Percentiles rank a stretch among this genome's conserved stretches.
phyloP scores from a whole-genome alignment of 345 rosid species.

The Dipteronia dyeriana region DNA sequence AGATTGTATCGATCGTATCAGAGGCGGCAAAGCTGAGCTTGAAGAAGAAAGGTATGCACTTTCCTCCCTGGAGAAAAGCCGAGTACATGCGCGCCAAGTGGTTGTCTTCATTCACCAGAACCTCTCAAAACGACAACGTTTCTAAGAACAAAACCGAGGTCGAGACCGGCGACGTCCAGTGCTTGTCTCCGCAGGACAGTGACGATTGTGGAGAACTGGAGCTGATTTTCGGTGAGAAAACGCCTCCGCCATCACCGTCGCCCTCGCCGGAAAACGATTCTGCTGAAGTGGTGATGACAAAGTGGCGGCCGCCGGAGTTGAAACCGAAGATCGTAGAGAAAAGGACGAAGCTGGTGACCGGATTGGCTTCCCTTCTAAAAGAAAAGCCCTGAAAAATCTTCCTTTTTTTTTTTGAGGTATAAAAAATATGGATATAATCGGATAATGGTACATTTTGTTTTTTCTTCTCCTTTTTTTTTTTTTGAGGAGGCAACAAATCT shows the following conservation, averaged over 20 bases:
- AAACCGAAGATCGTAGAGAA: constrained; percentile 58
- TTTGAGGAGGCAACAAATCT: constrained; percentile 21
- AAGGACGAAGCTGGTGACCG: constrained; percentile 76
- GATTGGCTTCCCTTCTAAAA: constrained; percentile 80
- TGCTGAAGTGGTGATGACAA: constrained; percentile 4
- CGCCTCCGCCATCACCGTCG: background rate
- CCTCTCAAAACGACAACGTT: constrained; percentile 17
- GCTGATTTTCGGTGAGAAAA: constrained; percentile 61
- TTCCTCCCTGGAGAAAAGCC: constrained; percentile 92
- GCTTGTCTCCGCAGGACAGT: background rate
- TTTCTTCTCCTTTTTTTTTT: background rate
- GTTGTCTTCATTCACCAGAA: constrained; percentile 65
- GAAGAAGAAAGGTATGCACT: constrained; percentile 91
- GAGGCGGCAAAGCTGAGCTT: constrained; percentile 90
- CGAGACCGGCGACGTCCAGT: background rate
- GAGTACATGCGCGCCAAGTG: constrained; percentile 92
- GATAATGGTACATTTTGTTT: constrained; percentile 27
- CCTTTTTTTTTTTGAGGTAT: constrained; percentile 24
- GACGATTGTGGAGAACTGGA: constrained; percentile 49
- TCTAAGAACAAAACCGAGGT: constrained; percentile 18
- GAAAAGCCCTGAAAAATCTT: constrained; percentile 57
- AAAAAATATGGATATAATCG: constrained; percentile 27
- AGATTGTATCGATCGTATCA: constrained; percentile 73
- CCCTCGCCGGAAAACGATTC: background rate
- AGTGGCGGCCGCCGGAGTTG: constrained; percentile 64